Base-by-base conservation (phyloP, 2,329 filamentous ascomycete genomes). In the Penicillium decumbens region DNA sequence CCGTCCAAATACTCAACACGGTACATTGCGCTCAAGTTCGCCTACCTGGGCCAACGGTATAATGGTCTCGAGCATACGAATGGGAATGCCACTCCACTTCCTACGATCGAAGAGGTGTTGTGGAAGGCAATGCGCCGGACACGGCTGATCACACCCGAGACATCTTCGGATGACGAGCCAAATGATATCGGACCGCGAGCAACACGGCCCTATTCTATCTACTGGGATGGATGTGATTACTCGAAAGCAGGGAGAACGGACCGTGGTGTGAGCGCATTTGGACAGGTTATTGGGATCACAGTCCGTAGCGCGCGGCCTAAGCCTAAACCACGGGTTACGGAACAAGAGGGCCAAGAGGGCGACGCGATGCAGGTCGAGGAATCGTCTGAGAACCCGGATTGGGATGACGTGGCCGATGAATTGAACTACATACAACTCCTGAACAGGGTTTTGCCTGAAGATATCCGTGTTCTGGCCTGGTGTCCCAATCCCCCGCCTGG, bases 211-310 rank as follows among this genome's bases (percentile, higher is more conserved):
- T 68, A 69, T 40, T 69, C 73, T 30, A 71, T 96, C 24, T 85
- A 88, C 68, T 95, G 89, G 80, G 83, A 88, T 29, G 84, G 85
- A 6, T 91, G 84, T 69, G 88, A 95, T 53, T 98, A 97, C 70
- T 90, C 88, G 30, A 98, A 98, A 70, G 96, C 92, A 65, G 93
- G 93, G 1, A 80, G 93, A 55, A 98, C 93, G 15, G 93, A 98
- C 67, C 80, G 84, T 46, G 93, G 93, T 10, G 93, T 98, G 30
- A 96, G 90, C 70, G 91, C 93, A 3, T 98, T 98, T 73, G 93
- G 93, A 0, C 93, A 98, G 74, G 93, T 98, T 49, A 83, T 98
- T 63, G 87, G 84, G 0, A 73, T 98, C 35, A 76, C 86, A 47
- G 84, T 98, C 13, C 79, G 92, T 65, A 96, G 91, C 70, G 87